Conservation (phyloP, 306 rosid species). For the Acacia confusa region DNA sequence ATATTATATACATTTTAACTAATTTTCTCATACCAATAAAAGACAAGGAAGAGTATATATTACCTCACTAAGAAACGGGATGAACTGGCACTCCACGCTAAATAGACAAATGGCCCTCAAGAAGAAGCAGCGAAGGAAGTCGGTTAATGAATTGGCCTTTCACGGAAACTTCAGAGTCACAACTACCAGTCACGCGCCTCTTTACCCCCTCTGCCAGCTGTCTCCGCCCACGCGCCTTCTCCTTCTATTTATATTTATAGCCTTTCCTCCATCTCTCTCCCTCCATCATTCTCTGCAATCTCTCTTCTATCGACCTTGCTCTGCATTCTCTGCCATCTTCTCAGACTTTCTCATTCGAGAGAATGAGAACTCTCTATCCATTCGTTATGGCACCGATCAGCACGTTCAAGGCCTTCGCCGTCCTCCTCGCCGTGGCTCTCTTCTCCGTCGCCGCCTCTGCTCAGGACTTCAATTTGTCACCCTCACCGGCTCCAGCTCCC, state of each 20-base stretch:
- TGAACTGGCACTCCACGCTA: neutral
- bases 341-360: neutral
- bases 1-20: too few species aligned
- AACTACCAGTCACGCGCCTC: neutral
- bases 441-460: constrained; percentile 31
- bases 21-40: too few species aligned
- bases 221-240: neutral
- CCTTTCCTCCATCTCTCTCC: neutral
- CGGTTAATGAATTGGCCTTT: neutral
- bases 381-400: constrained; percentile 35
- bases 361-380: neutral
- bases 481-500: neutral
- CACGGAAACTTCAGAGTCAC: neutral
- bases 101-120: neutral
- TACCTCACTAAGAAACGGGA: too few species aligned
- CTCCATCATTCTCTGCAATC: neutral
- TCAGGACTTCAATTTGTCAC: constrained; percentile 27
- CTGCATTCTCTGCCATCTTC: neutral
- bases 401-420: constrained; percentile 26
- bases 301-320: neutral
- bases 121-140: neutral
- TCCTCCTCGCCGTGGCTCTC: neutral
- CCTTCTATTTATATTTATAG: neutral
- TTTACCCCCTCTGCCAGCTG: neutral
- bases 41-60: too few species aligned